Conservation (phyloP, 306 rosid genomes). For the Cucumis sativus region Cucumber_9930_V3 NC_026656.2:3705001-3705500, state of each 20-base stretch:
- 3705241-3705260: too few relatives aligned
- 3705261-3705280: not conserved
- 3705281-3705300: not conserved
- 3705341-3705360: not conserved
- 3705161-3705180: not conserved
- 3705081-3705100: not conserved
- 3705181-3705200: not conserved
- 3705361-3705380: not conserved
- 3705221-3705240: not conserved
- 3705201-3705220: not conserved
- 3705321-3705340: not conserved
- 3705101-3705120: not conserved
- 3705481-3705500: not conserved
- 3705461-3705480: slow-evolving; percentile 5
- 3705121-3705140: not conserved
- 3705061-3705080: too few relatives aligned
- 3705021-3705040: too few relatives aligned
- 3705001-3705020: too few relatives aligned
- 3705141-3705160: not conserved
- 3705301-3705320: not conserved
- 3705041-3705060: too few relatives aligned
- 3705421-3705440: slow-evolving; percentile 1
- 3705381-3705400: not conserved
- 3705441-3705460: not conserved
- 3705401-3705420: not conserved